A percentile compares a stretch with the other conserved stretches of the same genome.
Evolutionary conservation across 768 basidiomycete genomes (phyloP).

Genomic region (Lentinula lateritia): DNA sequence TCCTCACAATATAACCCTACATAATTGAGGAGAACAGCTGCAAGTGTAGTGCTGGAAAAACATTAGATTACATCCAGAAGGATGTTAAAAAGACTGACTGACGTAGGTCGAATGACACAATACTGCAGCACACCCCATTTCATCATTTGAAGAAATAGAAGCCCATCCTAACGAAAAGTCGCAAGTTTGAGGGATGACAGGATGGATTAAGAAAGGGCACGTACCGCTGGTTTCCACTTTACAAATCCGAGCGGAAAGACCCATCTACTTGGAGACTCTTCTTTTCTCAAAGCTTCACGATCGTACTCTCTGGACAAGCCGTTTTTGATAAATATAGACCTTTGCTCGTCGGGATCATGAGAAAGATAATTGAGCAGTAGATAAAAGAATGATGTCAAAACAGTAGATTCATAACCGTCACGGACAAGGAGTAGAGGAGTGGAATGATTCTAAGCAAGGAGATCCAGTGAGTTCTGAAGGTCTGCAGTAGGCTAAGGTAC

Average conservation of each 20-base stretch:
- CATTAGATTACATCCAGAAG: background rate
- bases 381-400: conserved; percentile 76
- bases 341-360: conserved; percentile 55
- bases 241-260: conserved; percentile 63
- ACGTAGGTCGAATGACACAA: conserved; percentile 59
- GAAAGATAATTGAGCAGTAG: conserved; percentile 69
- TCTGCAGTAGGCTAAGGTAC: conserved; percentile 6
- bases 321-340: conserved; percentile 48
- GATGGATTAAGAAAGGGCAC: conserved; percentile 7
- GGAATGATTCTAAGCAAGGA: conserved; percentile 46
- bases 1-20: conserved; percentile 67
- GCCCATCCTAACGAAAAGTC: conserved; percentile 40
- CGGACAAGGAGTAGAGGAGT: conserved; percentile 65
- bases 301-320: conserved; percentile 59
- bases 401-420: conserved; percentile 72
- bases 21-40: conserved; percentile 58
- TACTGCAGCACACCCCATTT: conserved; percentile 77
- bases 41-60: conserved; percentile 43
- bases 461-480: background rate
- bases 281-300: conserved; percentile 31
- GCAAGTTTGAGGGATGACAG: conserved; percentile 7
- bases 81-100: conserved; percentile 25
- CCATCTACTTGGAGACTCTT: conserved; percentile 51
- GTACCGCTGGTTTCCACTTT: conserved; percentile 55
- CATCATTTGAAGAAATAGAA: conserved; percentile 68